Conservation (phyloP, 768 basidiomycete species). For the Lactarius hengduanensis region DNA sequence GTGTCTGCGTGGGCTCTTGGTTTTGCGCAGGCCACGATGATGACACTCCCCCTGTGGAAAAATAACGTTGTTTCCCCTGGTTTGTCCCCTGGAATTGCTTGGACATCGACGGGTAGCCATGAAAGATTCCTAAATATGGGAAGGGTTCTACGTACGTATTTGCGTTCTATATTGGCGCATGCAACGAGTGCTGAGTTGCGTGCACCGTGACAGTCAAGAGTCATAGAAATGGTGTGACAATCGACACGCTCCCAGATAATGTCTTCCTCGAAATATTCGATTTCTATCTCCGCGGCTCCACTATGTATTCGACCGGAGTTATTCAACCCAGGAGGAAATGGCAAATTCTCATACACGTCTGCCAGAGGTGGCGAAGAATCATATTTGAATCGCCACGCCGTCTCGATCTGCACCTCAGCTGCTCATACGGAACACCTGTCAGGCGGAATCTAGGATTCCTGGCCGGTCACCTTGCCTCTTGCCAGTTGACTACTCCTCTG, state of each 20-base stretch:
- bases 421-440: not conserved
- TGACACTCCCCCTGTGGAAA: too few relatives aligned
- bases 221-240: not conserved
- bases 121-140: not conserved
- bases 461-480: not conserved
- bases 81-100: not conserved
- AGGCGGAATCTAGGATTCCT: not conserved
- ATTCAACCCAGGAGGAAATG: not conserved
- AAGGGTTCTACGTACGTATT: not conserved
- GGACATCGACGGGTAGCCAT: not conserved
- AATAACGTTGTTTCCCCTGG: too few relatives aligned
- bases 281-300: not conserved
- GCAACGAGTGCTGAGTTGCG: not conserved
- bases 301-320: too few relatives aligned
- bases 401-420: not conserved
- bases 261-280: not conserved
- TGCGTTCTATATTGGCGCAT: not conserved
- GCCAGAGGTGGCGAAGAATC: not conserved
- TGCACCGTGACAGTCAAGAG: not conserved
- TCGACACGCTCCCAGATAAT: not conserved
- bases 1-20: too few relatives aligned
- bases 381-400: not conserved
- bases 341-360: not conserved
- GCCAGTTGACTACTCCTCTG: not conserved
- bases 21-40: too few relatives aligned